Evolutionary conservation across 768 basidiomycete species (phyloP).

Genomic region (Flagelloscypha sp.): DNA sequence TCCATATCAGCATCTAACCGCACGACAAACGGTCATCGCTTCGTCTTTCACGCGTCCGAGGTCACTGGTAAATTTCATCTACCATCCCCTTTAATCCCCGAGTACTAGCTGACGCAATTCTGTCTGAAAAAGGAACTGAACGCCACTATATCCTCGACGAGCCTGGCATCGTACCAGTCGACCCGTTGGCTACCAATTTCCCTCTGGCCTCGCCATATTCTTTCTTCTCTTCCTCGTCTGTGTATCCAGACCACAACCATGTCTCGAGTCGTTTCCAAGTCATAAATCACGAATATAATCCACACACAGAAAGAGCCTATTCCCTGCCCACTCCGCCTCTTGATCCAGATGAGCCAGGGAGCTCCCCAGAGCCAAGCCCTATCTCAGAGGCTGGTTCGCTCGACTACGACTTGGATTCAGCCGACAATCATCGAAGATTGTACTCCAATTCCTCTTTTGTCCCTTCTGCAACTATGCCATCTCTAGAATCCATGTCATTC

Average conservation of each 20-base stretch:
- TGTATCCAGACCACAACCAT: slow-evolving; percentile 12
- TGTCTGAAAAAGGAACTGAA: too few species aligned
- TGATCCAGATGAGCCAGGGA: slow-evolving; percentile 10
- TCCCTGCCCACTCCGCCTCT: slow-evolving; percentile 16
- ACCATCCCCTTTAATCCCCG: too few species aligned
- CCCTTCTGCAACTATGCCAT: slow-evolving; percentile 11
- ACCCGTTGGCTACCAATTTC: slow-evolving; percentile 21
- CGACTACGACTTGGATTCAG: too few species aligned
- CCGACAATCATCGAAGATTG: slow-evolving; percentile 16
- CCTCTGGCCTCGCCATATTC: slow-evolving; percentile 24
- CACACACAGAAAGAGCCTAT: slow-evolving; percentile 10
- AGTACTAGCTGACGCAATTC: too few species aligned
- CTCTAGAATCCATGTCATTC: slow-evolving; percentile 13
- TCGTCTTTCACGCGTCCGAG: slow-evolving; percentile 76
- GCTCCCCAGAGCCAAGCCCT: slow-evolving; percentile 3
- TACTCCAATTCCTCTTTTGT: slow-evolving; percentile 10
- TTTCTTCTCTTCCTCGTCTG: slow-evolving; percentile 14
- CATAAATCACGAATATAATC: slow-evolving; percentile 11
- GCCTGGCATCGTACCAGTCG: slow-evolving; percentile 47
- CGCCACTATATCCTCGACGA: slow-evolving; percentile 58
- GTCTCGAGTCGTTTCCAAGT: slow-evolving; percentile 12
- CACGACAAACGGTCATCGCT: slow-evolving; percentile 77
- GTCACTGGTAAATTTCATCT: too few species aligned
- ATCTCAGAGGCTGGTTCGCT: too few species aligned
- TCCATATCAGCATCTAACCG: slow-evolving; percentile 60